Base-by-base conservation (phyloP, 2,329 filamentous ascomycete genomes). In the Fusarium sp. region DNA sequence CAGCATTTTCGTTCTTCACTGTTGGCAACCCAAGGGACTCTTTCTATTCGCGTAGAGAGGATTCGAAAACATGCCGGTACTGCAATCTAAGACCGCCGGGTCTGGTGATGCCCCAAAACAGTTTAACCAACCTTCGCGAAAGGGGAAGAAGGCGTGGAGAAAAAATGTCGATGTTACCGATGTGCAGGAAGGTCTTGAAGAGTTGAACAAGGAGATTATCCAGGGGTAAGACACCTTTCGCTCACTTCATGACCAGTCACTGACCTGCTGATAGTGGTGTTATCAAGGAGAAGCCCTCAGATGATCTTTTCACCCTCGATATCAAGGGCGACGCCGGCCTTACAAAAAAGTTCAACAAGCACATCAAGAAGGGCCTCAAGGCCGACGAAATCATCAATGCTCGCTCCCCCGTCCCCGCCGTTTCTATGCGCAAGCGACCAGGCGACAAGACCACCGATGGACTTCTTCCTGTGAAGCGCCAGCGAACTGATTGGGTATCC, bases 121-220 rank as follows among this genome's bases (percentile, higher is more conserved):
- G 72, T 90, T 91, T 81, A 94, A 89, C 69, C 96, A 99, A 80
- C 89, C 94, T 26, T 98, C 95, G 7, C 88, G 96, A 78, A 99
- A 99, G 80, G 96, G 97, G 75, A 98, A 98, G 83, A 98, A 97
- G 84, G 95, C 96, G 33, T 99, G 96, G 96, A 89, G 96, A 77
- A 99, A 98, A 81, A 97, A 99, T 82, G 94, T 99, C 80, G 94
- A 99, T 81, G 88, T 98, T 66, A 91, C 93, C 28, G 91, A 97
- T 67, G 88, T 99, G 26, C 88, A 95, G 75, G 83, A 91, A 55
- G 96, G 96, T 64, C 88, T 99, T 34, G 91, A 94, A 67, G 87
- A 92, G 76, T 84, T 97, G 71, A 94, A 96, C 75, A 92, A 97
- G 62, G 92, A 98, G 83, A 91, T 98, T 65, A 96, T 97, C 71